Conservation (phyloP, 768 basidiomycete genomes). For the Stropharia rugosoannulata region DNA sequence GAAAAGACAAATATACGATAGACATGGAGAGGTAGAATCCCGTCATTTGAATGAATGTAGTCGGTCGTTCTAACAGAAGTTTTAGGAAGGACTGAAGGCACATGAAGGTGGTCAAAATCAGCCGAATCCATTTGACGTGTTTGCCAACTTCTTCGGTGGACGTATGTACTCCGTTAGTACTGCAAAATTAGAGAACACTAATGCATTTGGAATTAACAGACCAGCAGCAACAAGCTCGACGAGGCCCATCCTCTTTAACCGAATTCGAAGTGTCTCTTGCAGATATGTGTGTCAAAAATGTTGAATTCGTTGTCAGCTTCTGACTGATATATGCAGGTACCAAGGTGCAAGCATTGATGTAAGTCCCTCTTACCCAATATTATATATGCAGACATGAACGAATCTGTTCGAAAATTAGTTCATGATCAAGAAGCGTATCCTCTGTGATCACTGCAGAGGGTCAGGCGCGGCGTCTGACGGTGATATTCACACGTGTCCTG, state of each 20-base stretch:
- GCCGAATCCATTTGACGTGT: constrained; percentile 92
- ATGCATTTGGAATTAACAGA: constrained; percentile 25
- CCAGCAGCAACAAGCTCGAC: constrained; percentile 62
- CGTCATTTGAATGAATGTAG: background rate
- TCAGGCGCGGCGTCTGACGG: constrained; percentile 88
- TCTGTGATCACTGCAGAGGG: constrained; percentile 97
- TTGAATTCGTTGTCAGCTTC: constrained; percentile 2
- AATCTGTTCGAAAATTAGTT: constrained; percentile 54
- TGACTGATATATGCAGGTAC: constrained; percentile 52
- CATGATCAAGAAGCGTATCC: constrained; percentile 85
- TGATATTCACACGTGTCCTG: constrained; percentile 84
- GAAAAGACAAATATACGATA: constrained; percentile 94
- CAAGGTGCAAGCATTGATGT: constrained; percentile 85
- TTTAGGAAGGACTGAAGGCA: constrained; percentile 87
- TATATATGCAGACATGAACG: background rate
- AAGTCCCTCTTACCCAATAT: constrained; percentile 10
- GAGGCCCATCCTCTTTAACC: constrained; percentile 72
- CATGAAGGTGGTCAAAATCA: constrained; percentile 85
- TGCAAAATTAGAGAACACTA: background rate
- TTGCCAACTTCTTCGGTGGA: constrained; percentile 90
- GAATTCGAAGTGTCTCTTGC: constrained; percentile 85
- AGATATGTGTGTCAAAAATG: constrained; percentile 62
- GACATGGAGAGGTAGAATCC: constrained; percentile 75
- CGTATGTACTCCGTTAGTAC: constrained; percentile 41
- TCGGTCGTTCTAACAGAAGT: background rate